Evolutionary conservation across 2,329 filamentous ascomycete species (phyloP).

Genomic region (Sphaerulina vaccinii): DNA sequence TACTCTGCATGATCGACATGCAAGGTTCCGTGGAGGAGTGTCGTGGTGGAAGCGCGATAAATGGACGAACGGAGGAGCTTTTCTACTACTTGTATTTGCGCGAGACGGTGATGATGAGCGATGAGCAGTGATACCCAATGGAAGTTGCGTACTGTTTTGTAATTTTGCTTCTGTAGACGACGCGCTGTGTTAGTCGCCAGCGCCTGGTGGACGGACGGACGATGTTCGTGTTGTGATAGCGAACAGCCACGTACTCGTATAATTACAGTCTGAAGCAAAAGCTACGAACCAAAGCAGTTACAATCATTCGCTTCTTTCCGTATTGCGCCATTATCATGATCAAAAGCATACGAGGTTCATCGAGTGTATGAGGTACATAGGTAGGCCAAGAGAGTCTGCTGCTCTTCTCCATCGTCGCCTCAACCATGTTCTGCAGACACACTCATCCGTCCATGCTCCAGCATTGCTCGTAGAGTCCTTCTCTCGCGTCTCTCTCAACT

Average conservation of each 20-base stretch:
- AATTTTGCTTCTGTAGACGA: not conserved
- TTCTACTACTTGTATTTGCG: not conserved
- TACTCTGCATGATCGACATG: not conserved
- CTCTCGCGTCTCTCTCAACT: conserved; percentile 11
- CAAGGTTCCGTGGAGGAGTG: not conserved
- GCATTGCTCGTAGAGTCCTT: conserved; percentile 14
- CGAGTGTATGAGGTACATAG: conserved; percentile 2
- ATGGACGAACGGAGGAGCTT: conserved; percentile 1
- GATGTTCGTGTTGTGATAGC: too few relatives aligned
- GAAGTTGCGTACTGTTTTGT: conserved; percentile 16
- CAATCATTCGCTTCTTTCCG: conserved; percentile 24
- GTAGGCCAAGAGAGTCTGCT: too few relatives aligned
- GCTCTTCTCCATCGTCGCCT: not conserved
- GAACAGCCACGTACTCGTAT: conserved; percentile 7
- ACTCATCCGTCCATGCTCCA: conserved; percentile 4
- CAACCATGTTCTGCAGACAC: not conserved
- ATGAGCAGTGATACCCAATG: conserved; percentile 28
- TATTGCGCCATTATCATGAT: conserved; percentile 24
- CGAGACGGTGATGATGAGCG: not conserved
- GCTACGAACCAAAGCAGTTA: conserved; percentile 17
- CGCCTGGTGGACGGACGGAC: not conserved
- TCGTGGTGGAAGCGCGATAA: conserved; percentile 1
- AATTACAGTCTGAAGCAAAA: conserved; percentile 20
- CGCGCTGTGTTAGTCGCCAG: too few relatives aligned
- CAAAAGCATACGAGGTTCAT: conserved; percentile 4